Evolutionary conservation across 495 filamentous ascomycete genomes (phyloP), one percentile per base, ranked within the genome.

Genomic region (Melanomma pulvis-pyrius): DNA sequence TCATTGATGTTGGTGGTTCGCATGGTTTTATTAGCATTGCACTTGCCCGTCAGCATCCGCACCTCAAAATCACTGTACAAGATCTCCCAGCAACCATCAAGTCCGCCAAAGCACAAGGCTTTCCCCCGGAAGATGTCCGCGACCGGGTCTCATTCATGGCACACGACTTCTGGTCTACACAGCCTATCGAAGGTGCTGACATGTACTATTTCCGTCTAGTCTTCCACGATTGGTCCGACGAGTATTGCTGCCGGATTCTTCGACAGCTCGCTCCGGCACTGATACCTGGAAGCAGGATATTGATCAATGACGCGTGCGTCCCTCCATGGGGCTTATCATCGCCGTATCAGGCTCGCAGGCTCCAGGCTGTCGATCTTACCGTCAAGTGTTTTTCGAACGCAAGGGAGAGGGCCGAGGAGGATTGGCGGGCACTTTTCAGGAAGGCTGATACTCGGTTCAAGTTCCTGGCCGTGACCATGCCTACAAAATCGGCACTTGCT

Each of bases 151-250:
- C 19, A 0, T 79, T 73, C 53, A 34, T 28, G 15, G 41, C 73
- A 41, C 59, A 73, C 52, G 70, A 58, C 58, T 79, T 79, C 70
- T 79, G 76, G 67, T 34, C 70, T 12, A 72, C 72, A 0, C 74
- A 79, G 51, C 71, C 71, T 6, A 1, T 63, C 13, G 21, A 22
- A 0, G 64, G 65, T 29, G 75, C 71, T 2, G 52, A 54, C 4
- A 70, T 67, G 2, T 77, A 65, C 51, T 46, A 76, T 0, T 41
- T 77, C 7, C 74, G 76, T 24, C 71, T 74, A 41, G 72, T 71
- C 34, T 24, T 60, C 7, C 76, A 78, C 59, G 73, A 78, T 36
- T 64, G 71, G 67, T 25, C 21, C 26, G 74, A 77, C 50, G 2
- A 15, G 0, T 71, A 73, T 22, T 62, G 65, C 0, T 59, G 77